These are phyloP conservation scores for Chloropicon primus DNA, from an alignment of 139 green algal genomes.

Conservation along the genomic window DNA sequence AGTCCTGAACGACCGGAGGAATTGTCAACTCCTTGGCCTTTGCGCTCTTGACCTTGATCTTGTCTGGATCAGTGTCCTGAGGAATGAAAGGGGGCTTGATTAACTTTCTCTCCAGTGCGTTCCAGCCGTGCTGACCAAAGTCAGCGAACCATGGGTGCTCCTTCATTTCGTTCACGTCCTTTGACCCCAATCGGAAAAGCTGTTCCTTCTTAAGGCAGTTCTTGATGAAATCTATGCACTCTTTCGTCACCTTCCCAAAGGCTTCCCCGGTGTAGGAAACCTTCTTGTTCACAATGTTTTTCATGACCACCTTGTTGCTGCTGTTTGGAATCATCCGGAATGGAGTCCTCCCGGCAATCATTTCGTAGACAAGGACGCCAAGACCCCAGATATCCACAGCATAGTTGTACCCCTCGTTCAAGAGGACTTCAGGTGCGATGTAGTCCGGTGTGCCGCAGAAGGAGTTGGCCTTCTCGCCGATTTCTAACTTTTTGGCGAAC, in stretches of 20 bases:
- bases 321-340: constrained; percentile 33
- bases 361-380: constrained; percentile 84
- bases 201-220: neutral
- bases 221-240: neutral
- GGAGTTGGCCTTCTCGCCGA: constrained; percentile 52
- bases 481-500: neutral
- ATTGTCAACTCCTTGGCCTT: neutral
- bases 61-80: neutral
- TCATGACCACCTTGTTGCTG: neutral
- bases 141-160: neutral
- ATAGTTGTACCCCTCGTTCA: constrained; percentile 51
- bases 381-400: constrained; percentile 86
- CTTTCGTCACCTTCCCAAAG: neutral
- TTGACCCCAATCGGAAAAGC: neutral
- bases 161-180: neutral
- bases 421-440: constrained; percentile 80
- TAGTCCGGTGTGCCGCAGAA: constrained; percentile 94
- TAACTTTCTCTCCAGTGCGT: neutral
- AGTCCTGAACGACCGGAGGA: neutral
- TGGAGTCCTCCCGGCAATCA: constrained; percentile 63
- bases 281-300: neutral
- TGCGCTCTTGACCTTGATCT: neutral
- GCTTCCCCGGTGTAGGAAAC: neutral
- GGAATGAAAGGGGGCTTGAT: neutral
- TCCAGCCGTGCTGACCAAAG: neutral